Evolutionary conservation across 805 yeast genomes (phyloP), one percentile per base, ranked within the genome.

Genomic region (Monosporozyma servazzii): DNA sequence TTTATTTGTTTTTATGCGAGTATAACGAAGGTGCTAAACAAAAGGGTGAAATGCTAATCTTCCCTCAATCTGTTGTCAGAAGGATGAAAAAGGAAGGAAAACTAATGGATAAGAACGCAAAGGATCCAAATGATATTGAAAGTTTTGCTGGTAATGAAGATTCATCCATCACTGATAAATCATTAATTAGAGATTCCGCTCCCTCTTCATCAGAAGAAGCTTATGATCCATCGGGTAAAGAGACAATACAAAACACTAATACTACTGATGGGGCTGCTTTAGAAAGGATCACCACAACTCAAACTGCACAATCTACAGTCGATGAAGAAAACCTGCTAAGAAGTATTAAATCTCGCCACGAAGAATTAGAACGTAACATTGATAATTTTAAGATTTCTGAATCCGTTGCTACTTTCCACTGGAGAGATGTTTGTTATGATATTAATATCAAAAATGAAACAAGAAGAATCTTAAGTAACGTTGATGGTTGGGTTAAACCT

Each of bases 401-500:
- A 51, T 64, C 65, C 48, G 68, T 67, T 20, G 81, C 80, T 49
- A 79, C 82, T 41, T 84, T 84, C 76, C 87, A 82, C 62, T 86
- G 95, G 95, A 78, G 79, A 67, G 77, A 86, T 62, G 80, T 86
- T 44, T 78, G 83, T 61, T 86, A 84, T 63, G 84, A 81, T 55
- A 81, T 86, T 52, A 75, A 79, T 60, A 80, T 82, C 57, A 80
- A 82, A 61, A 67, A 67, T 40, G 86, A 78, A 54, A 73, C 79
- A 29, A 74, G 88, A 61, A 74, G 81, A 54, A 77, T 85, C 54
- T 69, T 85, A 61, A 72, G 73, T 54, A 75, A 78, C 54, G 86
- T 85, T 51, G 86, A 82, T 62, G 93, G 91, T 47, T 85, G 86
- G 85, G 89, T 85, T 45, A 82, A 83, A 62, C 90, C 90, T 5